Percentiles rank a stretch among this genome's conserved stretches.
phyloP scores from a whole-genome alignment of 192 early-diverging fungal species.

The Coemansia umbellata region DNA sequence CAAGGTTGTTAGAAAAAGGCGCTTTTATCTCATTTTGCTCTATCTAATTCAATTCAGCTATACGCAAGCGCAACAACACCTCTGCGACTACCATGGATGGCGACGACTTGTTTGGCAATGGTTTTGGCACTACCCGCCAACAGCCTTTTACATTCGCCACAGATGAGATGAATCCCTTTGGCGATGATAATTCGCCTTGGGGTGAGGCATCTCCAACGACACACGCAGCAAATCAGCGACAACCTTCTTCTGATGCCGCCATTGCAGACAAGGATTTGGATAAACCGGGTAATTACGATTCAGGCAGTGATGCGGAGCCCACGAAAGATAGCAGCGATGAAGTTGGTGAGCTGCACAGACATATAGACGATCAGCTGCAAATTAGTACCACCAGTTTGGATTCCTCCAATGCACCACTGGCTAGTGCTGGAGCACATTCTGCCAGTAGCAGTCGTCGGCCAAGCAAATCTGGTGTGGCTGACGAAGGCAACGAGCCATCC shows the following conservation, averaged over 20 bases:
- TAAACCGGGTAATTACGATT: no score
- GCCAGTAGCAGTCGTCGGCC: background rate
- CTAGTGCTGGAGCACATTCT: background rate
- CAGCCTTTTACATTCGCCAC: slow-evolving; percentile 35
- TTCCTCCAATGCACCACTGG: background rate
- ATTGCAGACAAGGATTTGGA: no score
- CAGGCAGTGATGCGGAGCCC: no score
- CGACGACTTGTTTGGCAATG: slow-evolving; percentile 39
- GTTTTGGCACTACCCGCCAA: slow-evolving; percentile 26
- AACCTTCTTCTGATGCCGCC: background rate
- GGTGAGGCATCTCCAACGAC: slow-evolving; percentile 1
- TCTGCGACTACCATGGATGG: slow-evolving; percentile 10
- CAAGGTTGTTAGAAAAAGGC: no score
- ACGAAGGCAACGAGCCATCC: background rate
- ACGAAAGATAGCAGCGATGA: no score
- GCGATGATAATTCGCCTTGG: slow-evolving; percentile 34
- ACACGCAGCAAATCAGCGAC: background rate
- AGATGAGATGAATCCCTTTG: slow-evolving; percentile 49
- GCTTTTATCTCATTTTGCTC: no score
- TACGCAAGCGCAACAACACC: no score
- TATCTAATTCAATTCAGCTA: no score
- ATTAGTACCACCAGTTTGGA: background rate
- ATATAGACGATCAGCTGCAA: background rate
- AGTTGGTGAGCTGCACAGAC: background rate
- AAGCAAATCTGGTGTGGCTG: background rate